phyloP scores from a whole-genome alignment of 305 asterid genomes.

The Salvia sclarea region DNA sequence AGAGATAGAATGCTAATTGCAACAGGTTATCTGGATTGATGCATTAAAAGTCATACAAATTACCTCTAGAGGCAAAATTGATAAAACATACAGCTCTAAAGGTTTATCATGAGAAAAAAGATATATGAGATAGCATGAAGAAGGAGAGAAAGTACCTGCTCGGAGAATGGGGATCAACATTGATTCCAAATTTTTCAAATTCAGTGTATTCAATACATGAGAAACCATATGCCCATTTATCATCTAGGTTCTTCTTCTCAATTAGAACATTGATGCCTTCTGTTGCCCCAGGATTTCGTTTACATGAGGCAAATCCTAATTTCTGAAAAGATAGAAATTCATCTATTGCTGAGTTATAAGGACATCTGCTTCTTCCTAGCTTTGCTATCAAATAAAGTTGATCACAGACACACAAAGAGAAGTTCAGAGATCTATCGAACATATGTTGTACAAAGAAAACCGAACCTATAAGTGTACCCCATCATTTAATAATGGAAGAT shows the following conservation, averaged over 20 bases:
- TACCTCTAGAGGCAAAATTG: constrained; percentile 16
- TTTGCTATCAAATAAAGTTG: neutral
- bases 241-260: constrained; percentile 76
- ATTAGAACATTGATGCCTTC: constrained; percentile 95
- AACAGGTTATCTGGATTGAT: neutral
- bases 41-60: neutral
- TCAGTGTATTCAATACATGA: constrained; percentile 97
- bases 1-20: neutral
- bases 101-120: constrained; percentile 18
- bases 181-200: constrained; percentile 86
- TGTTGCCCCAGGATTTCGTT: constrained; percentile 79
- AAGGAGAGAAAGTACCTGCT: constrained; percentile 48
- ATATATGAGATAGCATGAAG: constrained; percentile 14
- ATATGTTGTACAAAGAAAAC: constrained; percentile 19
- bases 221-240: constrained; percentile 88
- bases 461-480: constrained; percentile 10
- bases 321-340: constrained; percentile 54
- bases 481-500: constrained; percentile 16
- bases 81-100: neutral
- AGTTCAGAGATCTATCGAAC: constrained; percentile 4
- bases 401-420: constrained; percentile 20
- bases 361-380: constrained; percentile 21
- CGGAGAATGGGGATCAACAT: constrained; percentile 51
- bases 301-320: constrained; percentile 96
- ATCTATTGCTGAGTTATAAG: constrained; percentile 20